Base-by-base conservation (phyloP, 225 moss, liverwort and hornwort genomes). In the Sphagnum tenellum region DNA sequence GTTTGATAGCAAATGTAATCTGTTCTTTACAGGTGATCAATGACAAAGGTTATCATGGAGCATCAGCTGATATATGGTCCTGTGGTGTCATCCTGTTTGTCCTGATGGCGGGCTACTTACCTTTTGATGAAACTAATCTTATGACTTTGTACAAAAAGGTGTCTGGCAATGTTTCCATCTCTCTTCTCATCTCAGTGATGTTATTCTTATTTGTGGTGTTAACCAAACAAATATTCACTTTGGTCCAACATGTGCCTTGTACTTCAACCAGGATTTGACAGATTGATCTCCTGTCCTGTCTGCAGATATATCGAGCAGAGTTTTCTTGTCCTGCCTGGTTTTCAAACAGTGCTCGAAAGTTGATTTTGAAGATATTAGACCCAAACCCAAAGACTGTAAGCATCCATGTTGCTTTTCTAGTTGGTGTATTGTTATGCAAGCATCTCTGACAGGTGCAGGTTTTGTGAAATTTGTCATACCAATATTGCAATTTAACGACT, bases 31-130 rank as follows among this genome's bases (percentile, higher is more conserved):
- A 96, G 92, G 90, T 99, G 75, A 89, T 99, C 65, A 91, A 93
- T 75, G 87, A 93, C 84, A 83, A 84, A 75, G 98, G 98, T 79
- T 99, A 99, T 84, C 84, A 99, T 85, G 98, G 98, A 73, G 98
- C 98, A 86, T 90, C 93, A 83, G 98, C 98, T 75, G 98, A 99
- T 73, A 82, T 99, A 50, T 99, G 98, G 98, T 99, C 98, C 64
- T 99, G 98, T 82, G 98, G 98, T 56, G 90, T 99, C 79, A 93
- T 99, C 73, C 82, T 99, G 66, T 99, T 81, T 74, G 98, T 99
- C 48, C 66, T 99, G 76, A 90, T 93, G 88, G 93, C 98, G 85
- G 98, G 98, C 49, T 99, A 81, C 68, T 93, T 99, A 63, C 98
- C 98, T 9, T 93, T 99, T 67, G 98, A 99, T 77, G 98, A 99